These are phyloP conservation scores for Botrytis byssoidea DNA, from an alignment of 2,329 filamentous ascomycete genomes.

Conservation along the genomic window DNA sequence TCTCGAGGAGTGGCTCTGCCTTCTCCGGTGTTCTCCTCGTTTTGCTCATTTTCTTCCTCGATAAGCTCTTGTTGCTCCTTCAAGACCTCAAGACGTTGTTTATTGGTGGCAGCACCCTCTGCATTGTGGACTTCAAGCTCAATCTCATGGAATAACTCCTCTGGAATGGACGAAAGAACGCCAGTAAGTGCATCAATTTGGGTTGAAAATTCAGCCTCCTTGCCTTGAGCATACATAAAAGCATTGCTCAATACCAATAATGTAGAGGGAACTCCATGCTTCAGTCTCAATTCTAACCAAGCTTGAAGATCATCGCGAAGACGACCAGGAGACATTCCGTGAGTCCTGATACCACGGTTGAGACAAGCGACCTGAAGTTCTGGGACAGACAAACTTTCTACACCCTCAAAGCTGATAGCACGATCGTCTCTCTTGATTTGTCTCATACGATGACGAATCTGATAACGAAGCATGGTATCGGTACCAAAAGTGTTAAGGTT, in stretches of 20 bases:
- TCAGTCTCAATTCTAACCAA: constrained; percentile 91
- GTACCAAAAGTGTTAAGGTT: constrained; percentile 96
- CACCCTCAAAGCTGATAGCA: constrained; percentile 89
- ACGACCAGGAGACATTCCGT: constrained; percentile 84
- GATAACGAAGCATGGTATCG: constrained; percentile 96
- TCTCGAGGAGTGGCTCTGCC: constrained; percentile 78
- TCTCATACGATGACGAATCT: constrained; percentile 94
- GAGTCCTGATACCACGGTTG: constrained; percentile 86
- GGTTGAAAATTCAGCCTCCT: constrained; percentile 76
- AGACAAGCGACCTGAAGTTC: constrained; percentile 92
- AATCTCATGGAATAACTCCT: constrained; percentile 99
- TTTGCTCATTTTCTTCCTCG: constrained; percentile 93
- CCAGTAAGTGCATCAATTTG: constrained; percentile 93
- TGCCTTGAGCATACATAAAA: constrained; percentile 89
- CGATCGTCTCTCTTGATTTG: constrained; percentile 98
- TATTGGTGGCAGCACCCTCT: constrained; percentile 96
- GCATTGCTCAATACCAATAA: constrained; percentile 94
- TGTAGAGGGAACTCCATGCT: constrained; percentile 93
- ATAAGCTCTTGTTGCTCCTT: constrained; percentile 99
- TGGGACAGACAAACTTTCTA: constrained; percentile 87
- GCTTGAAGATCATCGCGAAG: constrained; percentile 87
- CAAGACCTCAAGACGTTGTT: constrained; percentile 95
- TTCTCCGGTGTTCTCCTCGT: constrained; percentile 72
- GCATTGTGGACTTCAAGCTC: constrained; percentile 97
- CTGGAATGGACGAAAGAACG: constrained; percentile 90